Base-by-base conservation (phyloP, 148 eudicot species). In the Rhododendron henanense region DNA sequence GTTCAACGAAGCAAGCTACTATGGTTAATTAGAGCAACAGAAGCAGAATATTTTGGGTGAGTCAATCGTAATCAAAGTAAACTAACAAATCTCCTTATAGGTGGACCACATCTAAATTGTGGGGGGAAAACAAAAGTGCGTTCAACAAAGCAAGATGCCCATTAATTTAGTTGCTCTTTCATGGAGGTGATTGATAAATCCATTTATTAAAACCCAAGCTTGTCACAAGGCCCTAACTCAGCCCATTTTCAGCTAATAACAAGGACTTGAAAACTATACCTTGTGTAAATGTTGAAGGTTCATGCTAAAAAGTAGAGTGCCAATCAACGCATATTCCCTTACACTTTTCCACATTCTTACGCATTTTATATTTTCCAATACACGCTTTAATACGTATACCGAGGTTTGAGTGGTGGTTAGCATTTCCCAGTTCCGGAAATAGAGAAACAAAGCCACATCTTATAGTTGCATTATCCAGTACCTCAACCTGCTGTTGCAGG, bases 401-500 rank as follows among this genome's bases (percentile, higher is more conserved):
- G 6, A 57, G 21, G 63, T 57, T 57, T 18, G 63, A 57, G 63
- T 19, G 21, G 63, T 57, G 23, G 16, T 16, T 57, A 16, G 2
- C 71, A 65, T 61, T 61, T 61, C 69, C 67, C 28, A 23, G 69
- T 61, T 61, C 69, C 25, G 25, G 23, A 83, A 15, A 13, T 23
- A 69, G 39, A 67, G 44, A 63, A 65, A 73, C 33, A 13, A 50
- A 37, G 33, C 13, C 44, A 48, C 18, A 59, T 31, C 37, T 37
- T 59, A 31, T 21, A 37, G 44, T 78, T 76, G 59, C 67, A 63
- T 45, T 37, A 73, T 65, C 77, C 69, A 90, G 84, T 90, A 95
- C 99, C 99, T 96, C 99, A 73, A 96, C 99, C 88, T 96, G 99
- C 86, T 94, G 98, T 86, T 96, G 98, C 81, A 96, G 92, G 50